Evolutionary conservation across 2,329 filamentous ascomycete species (phyloP).

Genomic region (Ascochyta viciae-villosae): DNA sequence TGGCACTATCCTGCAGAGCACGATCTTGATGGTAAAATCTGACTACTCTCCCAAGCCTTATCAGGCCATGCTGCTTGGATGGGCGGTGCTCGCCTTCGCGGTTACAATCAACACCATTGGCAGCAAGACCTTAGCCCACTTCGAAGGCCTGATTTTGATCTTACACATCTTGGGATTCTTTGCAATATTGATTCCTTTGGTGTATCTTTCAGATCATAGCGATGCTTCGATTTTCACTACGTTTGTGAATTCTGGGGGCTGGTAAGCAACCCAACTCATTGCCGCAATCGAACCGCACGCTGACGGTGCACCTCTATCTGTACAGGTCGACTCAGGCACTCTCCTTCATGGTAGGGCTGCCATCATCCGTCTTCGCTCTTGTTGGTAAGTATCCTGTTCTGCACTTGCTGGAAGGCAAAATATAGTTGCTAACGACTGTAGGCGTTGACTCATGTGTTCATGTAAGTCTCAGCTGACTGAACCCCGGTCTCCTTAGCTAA

Average conservation of each 20-base stretch:
- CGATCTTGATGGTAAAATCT: slow-evolving; percentile 39
- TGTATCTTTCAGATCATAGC: slow-evolving; percentile 48
- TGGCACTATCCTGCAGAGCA: slow-evolving; percentile 26
- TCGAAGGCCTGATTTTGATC: slow-evolving; percentile 55
- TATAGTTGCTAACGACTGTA: neutral
- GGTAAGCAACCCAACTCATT: slow-evolving; percentile 24
- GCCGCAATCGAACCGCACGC: too few relatives aligned
- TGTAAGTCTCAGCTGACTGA: neutral
- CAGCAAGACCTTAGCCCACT: slow-evolving; percentile 49
- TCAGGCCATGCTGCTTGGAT: neutral
- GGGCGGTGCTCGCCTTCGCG: slow-evolving; percentile 38
- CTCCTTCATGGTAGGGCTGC: slow-evolving; percentile 49
- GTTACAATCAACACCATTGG: slow-evolving; percentile 52
- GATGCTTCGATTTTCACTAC: slow-evolving; percentile 51
- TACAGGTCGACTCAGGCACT: slow-evolving; percentile 38
- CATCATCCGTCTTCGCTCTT: slow-evolving; percentile 36
- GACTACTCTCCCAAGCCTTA: neutral
- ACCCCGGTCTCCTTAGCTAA: neutral
- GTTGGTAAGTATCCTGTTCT: slow-evolving; percentile 27
- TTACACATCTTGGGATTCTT: slow-evolving; percentile 58
- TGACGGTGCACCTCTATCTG: neutral
- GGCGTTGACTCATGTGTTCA: neutral
- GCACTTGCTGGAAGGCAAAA: neutral
- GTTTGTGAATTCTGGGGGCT: slow-evolving; percentile 54
- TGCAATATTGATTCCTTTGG: slow-evolving; percentile 55